phyloP scores from a whole-genome alignment of 768 basidiomycete genomes.

The Calocybe gangraenosa region DNA sequence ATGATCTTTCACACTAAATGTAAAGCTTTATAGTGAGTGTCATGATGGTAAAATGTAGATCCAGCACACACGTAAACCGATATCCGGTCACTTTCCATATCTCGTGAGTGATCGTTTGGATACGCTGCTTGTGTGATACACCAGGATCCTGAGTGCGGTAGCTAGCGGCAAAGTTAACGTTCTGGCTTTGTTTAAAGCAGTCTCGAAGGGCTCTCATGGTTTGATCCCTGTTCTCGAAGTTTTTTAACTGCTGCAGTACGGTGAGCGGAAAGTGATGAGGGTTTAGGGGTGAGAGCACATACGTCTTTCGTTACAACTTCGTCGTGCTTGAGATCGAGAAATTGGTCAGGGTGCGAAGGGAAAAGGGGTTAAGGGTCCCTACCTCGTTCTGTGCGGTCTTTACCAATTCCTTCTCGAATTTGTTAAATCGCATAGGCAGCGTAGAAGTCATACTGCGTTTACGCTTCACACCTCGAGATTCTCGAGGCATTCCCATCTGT shows the following conservation, averaged over 20 bases:
- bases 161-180: conserved; percentile 39
- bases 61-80: conserved; percentile 39
- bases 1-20: conserved; percentile 45
- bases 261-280: conserved; percentile 3
- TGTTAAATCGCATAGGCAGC: conserved; percentile 13
- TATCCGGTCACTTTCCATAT: conserved; percentile 48
- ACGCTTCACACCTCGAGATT: conserved; percentile 6
- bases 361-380: background rate
- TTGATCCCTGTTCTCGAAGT: conserved; percentile 25
- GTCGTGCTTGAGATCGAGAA: background rate
- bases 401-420: conserved; percentile 17
- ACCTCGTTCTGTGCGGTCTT: conserved; percentile 11
- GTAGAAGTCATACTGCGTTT: conserved; percentile 3
- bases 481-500: conserved; percentile 2
- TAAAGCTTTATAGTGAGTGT: background rate
- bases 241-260: conserved; percentile 22
- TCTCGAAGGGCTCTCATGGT: conserved; percentile 29
- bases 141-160: conserved; percentile 28
- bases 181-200: conserved; percentile 26
- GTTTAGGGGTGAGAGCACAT: conserved; percentile 1
- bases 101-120: conserved; percentile 37
- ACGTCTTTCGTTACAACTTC: conserved; percentile 15
- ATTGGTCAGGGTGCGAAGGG: background rate
- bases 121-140: conserved; percentile 35
- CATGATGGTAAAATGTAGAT: background rate